Evolutionary conservation across 371 early-diverging fungal genomes (phyloP).

Genomic region (Mucor lusitanicus): DNA sequence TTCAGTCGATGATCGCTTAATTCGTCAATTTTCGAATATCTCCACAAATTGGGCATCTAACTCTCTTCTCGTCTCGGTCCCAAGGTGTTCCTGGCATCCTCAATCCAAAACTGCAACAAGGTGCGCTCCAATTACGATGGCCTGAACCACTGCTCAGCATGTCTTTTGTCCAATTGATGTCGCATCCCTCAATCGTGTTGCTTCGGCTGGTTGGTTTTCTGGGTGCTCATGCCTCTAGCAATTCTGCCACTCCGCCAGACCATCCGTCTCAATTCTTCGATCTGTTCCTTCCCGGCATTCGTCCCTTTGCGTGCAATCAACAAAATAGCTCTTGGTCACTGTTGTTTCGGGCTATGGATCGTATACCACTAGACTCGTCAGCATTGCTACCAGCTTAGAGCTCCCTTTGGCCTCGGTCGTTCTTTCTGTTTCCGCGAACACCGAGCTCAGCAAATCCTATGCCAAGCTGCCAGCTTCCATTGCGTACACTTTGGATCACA

Average conservation of each 20-base stretch:
- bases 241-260: neutral
- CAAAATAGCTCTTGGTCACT: neutral
- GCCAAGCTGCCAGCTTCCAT: neutral
- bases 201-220: neutral
- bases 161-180: neutral
- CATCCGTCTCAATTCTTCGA: neutral
- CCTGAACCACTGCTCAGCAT: neutral
- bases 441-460: neutral
- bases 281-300: neutral
- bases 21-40: conserved; percentile 15
- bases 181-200: conserved; percentile 3
- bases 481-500: conserved; percentile 3
- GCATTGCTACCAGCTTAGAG: neutral
- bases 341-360: conserved; percentile 9
- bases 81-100: conserved; percentile 12
- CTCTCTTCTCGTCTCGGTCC: neutral
- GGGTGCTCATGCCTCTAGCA: neutral
- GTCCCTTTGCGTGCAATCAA: neutral
- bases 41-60: neutral
- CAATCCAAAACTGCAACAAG: conserved; percentile 1
- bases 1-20: neutral
- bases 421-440: neutral
- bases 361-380: conserved; percentile 1
- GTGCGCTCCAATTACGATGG: neutral
- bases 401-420: conserved; percentile 7